Base-by-base conservation (phyloP, 2,329 filamentous ascomycete genomes). In the Aspergillus versicolor region DNA sequence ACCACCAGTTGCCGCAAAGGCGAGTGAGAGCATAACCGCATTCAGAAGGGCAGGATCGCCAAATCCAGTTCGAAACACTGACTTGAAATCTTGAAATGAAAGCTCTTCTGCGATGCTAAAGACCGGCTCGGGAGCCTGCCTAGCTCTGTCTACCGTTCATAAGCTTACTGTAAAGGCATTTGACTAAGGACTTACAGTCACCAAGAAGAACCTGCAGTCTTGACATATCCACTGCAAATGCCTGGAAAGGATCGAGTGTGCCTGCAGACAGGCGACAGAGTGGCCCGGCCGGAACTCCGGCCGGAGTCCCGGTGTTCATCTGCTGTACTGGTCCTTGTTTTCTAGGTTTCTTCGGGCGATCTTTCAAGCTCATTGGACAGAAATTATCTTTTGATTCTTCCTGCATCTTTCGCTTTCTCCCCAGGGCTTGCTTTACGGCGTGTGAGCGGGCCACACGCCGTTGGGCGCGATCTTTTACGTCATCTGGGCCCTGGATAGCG, bases 81-180 rank as follows among this genome's bases (percentile, higher is more conserved):
- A 49, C 15, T 22, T 21, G 8, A 55, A 55, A 24, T 24, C 49
- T 45, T 55, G 52, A 21, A 55, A 55, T 13, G 52, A 44, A 5
- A 55, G 44, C 30, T 55, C 52, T 41, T 55, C 37, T 5, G 45
- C 52, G 5, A 55, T 34, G 37, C 52, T 55, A 24, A 55, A 49
- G 34, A 55, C 52, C 44, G 52, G 52, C 45, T 55, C 52, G 17
- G 44, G 44, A 9, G 52, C 52, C 19, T 49, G 44, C 27, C 52
- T 48, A 3, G 52, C 27, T 30, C 27, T 30, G 9, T 30, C 27
- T 30, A 30, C 9, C 27, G 1, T 11, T 30, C 9, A 30, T 30
- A 30, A 30, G 27, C 9, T 30, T 30, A 30, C 27, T 9, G 27
- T 11, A 30, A 9, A 30, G 3, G 1, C 11, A 30, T 30, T 30